These are phyloP conservation scores for Pythium coloratum DNA, from an alignment of 352 stramenopile species.

Conservation along the genomic window DNA sequence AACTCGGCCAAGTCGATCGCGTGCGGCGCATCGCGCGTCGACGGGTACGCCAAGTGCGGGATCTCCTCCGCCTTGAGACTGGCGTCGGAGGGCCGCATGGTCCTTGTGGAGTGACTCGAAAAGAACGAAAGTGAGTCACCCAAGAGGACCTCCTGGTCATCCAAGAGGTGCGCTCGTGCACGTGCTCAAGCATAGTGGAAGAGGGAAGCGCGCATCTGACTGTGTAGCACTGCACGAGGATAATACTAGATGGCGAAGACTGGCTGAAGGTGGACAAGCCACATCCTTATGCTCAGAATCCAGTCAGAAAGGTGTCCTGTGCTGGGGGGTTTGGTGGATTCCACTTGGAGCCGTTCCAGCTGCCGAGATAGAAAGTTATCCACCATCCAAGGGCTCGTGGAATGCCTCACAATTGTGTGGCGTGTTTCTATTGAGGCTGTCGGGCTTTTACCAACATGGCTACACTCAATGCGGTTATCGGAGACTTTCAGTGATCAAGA, in stretches of 20 bases:
- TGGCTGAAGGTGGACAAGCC: background rate
- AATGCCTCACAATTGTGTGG: too few species aligned
- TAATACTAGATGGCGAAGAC: background rate
- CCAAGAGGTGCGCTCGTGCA: too few species aligned
- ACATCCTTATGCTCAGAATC: background rate
- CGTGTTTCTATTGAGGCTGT: too few species aligned
- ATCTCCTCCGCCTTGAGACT: constrained; percentile 2
- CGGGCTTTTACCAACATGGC: background rate
- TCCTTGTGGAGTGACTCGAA: background rate
- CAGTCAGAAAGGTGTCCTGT: background rate
- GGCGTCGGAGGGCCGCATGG: background rate
- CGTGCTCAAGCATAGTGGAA: too few species aligned
- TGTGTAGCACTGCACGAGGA: background rate
- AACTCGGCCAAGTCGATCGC: constrained; percentile 4
- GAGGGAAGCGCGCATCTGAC: background rate
- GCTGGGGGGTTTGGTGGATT: background rate
- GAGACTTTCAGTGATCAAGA: background rate
- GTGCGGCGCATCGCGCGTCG: constrained; percentile 5
- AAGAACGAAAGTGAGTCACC: background rate
- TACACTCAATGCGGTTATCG: background rate
- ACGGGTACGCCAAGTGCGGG: constrained; percentile 11
- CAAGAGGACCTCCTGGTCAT: too few species aligned
- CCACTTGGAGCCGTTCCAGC: background rate
- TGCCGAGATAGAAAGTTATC: background rate
- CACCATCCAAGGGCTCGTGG: background rate